phyloP scores from a whole-genome alignment of 2,329 filamentous ascomycete genomes.

The Penicillium concentricum region DNA sequence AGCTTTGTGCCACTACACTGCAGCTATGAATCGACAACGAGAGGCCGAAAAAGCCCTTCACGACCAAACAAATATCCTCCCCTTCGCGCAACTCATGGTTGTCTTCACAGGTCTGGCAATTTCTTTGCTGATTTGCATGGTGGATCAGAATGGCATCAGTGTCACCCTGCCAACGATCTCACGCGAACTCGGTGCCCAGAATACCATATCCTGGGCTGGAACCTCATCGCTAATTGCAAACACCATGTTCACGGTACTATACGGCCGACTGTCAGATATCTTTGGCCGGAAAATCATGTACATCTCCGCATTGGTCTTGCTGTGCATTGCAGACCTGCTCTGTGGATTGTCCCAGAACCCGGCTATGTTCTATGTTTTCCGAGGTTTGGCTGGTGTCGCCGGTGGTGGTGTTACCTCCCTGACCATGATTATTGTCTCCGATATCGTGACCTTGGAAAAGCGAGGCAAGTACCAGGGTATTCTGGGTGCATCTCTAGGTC shows the following conservation, averaged over 20 bases:
- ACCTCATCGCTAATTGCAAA: slow-evolving; percentile 68
- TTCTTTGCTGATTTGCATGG: slow-evolving; percentile 55
- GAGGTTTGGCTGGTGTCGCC: slow-evolving; percentile 61
- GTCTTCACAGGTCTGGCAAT: slow-evolving; percentile 55
- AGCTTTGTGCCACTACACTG: background rate
- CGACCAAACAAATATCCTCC: slow-evolving; percentile 60
- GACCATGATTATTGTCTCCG: slow-evolving; percentile 62
- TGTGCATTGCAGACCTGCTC: slow-evolving; percentile 58
- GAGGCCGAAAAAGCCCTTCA: slow-evolving; percentile 49
- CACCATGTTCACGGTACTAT: slow-evolving; percentile 64
- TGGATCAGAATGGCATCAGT: slow-evolving; percentile 59
- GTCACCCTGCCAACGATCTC: slow-evolving; percentile 55
- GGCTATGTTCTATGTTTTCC: slow-evolving; percentile 61
- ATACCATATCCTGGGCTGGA: slow-evolving; percentile 66
- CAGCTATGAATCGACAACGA: slow-evolving; percentile 33
- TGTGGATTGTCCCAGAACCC: slow-evolving; percentile 58
- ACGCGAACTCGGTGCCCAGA: slow-evolving; percentile 45
- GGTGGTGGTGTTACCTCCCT: slow-evolving; percentile 61
- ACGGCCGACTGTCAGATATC: slow-evolving; percentile 62
- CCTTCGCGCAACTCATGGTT: slow-evolving; percentile 44
- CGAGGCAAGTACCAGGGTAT: slow-evolving; percentile 57
- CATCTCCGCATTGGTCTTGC: slow-evolving; percentile 52
- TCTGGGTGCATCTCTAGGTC: slow-evolving; percentile 44
- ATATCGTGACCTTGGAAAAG: slow-evolving; percentile 59
- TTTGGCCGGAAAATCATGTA: slow-evolving; percentile 61